phyloP scores from a whole-genome alignment of 331 rosid genomes.

The Malus hybrid region DNA sequence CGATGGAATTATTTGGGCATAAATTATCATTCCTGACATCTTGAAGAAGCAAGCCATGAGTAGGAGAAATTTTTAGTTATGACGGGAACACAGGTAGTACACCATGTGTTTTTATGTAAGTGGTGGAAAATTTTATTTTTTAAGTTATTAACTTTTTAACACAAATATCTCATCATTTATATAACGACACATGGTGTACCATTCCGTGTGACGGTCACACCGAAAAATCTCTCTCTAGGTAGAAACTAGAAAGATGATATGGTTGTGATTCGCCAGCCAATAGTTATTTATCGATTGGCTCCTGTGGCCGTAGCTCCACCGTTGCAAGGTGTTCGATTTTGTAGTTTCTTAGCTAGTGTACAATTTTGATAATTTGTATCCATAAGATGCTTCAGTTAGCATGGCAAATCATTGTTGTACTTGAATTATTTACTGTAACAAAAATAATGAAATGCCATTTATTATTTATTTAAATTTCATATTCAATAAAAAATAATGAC shows the following conservation, averaged over 20 bases:
- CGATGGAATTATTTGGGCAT: constrained; percentile 78
- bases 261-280: background rate
- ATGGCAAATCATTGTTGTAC: background rate
- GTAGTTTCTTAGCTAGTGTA: background rate
- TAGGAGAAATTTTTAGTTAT: no score
- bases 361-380: background rate
- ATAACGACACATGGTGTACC: no score
- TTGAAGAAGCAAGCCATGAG: background rate
- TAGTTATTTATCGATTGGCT: background rate
- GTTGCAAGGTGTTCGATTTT: background rate
- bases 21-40: background rate
- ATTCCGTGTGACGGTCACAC: no score
- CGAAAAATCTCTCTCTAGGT: no score
- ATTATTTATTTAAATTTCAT: no score
- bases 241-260: background rate
- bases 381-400: background rate
- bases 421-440: background rate
- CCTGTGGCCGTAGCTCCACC: no score
- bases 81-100: no score
- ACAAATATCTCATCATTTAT: no score
- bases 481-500: no score
- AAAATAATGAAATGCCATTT: background rate
- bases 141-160: no score
- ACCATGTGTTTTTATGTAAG: no score
- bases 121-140: no score